Conservation (phyloP, 352 stramenopile species). For the Globisporangium cylindrosporum region DNA sequence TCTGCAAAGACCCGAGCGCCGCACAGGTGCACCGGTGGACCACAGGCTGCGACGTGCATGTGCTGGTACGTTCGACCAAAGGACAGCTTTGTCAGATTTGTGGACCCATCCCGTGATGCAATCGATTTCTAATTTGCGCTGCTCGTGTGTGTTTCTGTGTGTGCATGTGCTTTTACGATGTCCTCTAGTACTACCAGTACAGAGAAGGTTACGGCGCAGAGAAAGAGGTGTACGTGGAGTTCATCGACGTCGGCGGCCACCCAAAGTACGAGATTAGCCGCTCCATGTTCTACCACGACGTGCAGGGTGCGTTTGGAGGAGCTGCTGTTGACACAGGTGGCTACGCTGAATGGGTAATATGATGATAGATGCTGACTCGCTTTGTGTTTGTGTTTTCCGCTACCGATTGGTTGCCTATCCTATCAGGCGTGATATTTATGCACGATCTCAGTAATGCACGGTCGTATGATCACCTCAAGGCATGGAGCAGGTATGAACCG, state of each 20-base stretch:
- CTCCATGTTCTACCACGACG: constrained; percentile 75
- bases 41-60: constrained; percentile 78
- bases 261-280: constrained; percentile 80
- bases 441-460: constrained; percentile 77
- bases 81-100: not conserved
- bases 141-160: not conserved
- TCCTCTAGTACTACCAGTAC: constrained; percentile 29
- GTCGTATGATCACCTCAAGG: constrained; percentile 68
- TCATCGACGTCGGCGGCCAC: constrained; percentile 81
- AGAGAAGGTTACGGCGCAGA: constrained; percentile 32
- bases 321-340: too few species aligned
- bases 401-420: not conserved
- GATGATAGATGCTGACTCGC: not conserved
- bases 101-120: not conserved
- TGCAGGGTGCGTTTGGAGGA: constrained; percentile 40
- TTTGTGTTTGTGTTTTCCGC: not conserved
- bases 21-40: constrained; percentile 54
- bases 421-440: constrained; percentile 63
- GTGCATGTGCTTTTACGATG: not conserved
- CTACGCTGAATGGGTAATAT: too few species aligned
- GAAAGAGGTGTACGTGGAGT: constrained; percentile 74
- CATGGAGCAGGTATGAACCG: constrained; percentile 36
- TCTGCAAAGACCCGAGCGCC: constrained; percentile 42
- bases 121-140: not conserved
- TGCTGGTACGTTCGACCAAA: constrained; percentile 37